phyloP scores from a whole-genome alignment of 164 flowering plant genomes.

The Magnolia kwangsiensis region DNA sequence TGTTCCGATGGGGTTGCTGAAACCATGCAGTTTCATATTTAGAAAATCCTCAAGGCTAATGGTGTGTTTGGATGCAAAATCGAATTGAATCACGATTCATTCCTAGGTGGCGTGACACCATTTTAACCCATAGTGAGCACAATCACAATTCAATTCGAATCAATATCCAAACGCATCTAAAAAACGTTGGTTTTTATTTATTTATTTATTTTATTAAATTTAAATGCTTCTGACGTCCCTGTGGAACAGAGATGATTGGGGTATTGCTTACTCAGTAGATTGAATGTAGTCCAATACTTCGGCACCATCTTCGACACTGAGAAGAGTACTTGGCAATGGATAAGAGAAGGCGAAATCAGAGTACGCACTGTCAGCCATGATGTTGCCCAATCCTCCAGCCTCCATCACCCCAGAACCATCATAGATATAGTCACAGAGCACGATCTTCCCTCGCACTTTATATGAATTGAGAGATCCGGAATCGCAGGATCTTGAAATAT shows the following conservation, averaged over 20 bases:
- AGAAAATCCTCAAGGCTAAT: background rate
- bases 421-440: constrained; percentile 27
- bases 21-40: background rate
- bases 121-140: background rate
- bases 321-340: constrained; percentile 32
- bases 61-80: background rate
- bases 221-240: no score
- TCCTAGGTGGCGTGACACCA: no score
- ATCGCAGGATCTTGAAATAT: constrained; percentile 20
- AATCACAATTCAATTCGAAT: no score
- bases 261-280: constrained; percentile 26
- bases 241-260: background rate
- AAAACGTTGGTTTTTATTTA: no score
- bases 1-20: constrained; percentile 33
- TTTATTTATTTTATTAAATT: background rate
- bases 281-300: constrained; percentile 32
- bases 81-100: background rate
- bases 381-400: constrained; percentile 32
- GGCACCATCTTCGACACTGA: constrained; percentile 28
- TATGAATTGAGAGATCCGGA: constrained; percentile 25
- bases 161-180: no score
- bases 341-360: constrained; percentile 28
- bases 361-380: constrained; percentile 17
- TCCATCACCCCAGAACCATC: constrained; percentile 26
- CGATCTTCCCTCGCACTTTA: constrained; percentile 33